A percentile compares a stretch with the other conserved stretches of the same genome.
These are phyloP conservation scores for Fusarium pininemorale DNA, from an alignment of 2,329 filamentous ascomycete genomes.

Conservation along the genomic window DNA sequence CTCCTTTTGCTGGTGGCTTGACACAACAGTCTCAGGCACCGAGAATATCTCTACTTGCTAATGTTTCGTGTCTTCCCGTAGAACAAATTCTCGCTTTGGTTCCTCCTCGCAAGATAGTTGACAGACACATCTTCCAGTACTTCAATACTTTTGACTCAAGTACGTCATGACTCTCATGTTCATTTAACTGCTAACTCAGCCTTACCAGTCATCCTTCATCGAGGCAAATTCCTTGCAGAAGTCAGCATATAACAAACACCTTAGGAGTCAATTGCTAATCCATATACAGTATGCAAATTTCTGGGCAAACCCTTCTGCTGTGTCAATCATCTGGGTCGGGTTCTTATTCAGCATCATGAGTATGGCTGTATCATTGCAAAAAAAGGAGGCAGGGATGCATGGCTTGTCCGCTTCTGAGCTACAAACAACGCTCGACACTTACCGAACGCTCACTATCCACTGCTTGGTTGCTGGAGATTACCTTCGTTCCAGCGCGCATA, in stretches of 20 bases:
- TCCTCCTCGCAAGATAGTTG: slow-evolving; percentile 25
- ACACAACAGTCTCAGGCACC: neutral
- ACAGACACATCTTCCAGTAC: slow-evolving; percentile 30
- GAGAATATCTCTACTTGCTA: slow-evolving; percentile 3
- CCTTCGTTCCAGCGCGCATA: slow-evolving; percentile 21
- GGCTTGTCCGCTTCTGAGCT: neutral
- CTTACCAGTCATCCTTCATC: neutral
- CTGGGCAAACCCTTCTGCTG: neutral
- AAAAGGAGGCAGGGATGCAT: neutral
- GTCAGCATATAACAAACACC: neutral
- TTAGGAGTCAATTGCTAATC: neutral
- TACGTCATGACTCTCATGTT: neutral
- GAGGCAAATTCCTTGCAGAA: slow-evolving; percentile 10
- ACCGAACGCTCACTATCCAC: slow-evolving; percentile 28
- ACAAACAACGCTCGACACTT: slow-evolving; percentile 10
- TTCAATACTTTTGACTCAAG: slow-evolving; percentile 30
- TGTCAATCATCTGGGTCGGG: slow-evolving; percentile 10
- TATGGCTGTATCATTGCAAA: slow-evolving; percentile 1
- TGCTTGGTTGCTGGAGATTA: slow-evolving; percentile 30
- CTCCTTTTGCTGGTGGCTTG: neutral
- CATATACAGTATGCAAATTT: neutral
- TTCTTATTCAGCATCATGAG: slow-evolving; percentile 11
- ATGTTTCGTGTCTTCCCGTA: neutral
- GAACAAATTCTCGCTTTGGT: slow-evolving; percentile 23
- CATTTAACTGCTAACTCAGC: neutral